A percentile compares a stretch with the other conserved stretches of the same genome.
phyloP scores from a whole-genome alignment of 495 filamentous ascomycete genomes.

The Penicillium paradoxum region DNA sequence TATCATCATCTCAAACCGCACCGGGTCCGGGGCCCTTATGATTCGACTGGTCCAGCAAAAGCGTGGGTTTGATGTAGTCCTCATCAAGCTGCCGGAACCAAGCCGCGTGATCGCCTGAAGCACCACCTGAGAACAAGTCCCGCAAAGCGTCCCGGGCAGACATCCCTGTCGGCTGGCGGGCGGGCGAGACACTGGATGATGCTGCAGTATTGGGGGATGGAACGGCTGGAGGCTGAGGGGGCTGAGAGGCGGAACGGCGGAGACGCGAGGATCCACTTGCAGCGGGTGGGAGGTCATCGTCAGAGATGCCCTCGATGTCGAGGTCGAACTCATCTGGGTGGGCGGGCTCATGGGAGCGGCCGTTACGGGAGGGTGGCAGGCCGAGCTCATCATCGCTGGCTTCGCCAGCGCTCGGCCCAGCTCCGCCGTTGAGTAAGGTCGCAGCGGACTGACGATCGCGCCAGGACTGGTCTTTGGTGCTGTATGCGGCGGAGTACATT shows the following conservation, averaged over 20 bases:
- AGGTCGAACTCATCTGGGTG: constrained; percentile 51
- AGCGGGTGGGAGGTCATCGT: constrained; percentile 50
- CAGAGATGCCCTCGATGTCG: constrained; percentile 38
- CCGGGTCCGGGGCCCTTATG: constrained; percentile 42
- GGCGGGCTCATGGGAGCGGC: constrained; percentile 53
- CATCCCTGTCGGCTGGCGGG: constrained; percentile 27
- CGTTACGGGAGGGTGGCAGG: constrained; percentile 45
- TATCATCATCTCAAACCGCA: constrained; percentile 33
- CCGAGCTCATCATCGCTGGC: constrained; percentile 51
- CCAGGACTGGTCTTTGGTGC: constrained; percentile 31
- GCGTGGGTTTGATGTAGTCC: constrained; percentile 89
- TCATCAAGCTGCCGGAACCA: constrained; percentile 94
- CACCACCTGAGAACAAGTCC: constrained; percentile 64
- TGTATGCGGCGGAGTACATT: constrained; percentile 61
- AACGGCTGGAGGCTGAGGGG: constrained; percentile 17
- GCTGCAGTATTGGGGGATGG: constrained; percentile 10
- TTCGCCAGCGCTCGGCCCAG: constrained; percentile 38
- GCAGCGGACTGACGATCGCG: constrained; percentile 41
- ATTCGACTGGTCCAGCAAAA: constrained; percentile 72
- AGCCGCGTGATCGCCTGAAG: constrained; percentile 80
- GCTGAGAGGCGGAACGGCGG: constrained; percentile 53
- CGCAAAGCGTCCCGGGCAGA: constrained; percentile 63
- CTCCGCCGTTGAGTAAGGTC: constrained; percentile 30
- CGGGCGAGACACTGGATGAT: constrained; percentile 30
- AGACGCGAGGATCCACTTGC: constrained; percentile 40